Conservation (phyloP, 148 eudicot species). For the Camellia lanceoleosa region DNA sequence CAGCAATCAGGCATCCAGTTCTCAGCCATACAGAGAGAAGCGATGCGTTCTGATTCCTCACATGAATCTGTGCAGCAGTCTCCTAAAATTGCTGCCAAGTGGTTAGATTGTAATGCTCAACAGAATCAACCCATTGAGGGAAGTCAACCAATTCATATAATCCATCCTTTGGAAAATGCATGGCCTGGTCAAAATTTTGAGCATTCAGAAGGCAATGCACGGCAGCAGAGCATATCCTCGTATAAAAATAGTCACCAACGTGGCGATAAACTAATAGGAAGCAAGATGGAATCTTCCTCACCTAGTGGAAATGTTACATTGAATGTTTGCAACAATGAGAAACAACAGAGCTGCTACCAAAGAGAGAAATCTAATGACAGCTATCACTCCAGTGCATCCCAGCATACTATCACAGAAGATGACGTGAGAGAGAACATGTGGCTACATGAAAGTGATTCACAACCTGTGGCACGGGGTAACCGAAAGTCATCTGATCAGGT, state of each 20-base stretch:
- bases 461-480: slow-evolving; percentile 7
- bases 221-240: slow-evolving; percentile 12
- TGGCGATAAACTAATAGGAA: background rate
- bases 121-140: slow-evolving; percentile 23
- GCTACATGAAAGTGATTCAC: slow-evolving; percentile 21
- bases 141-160: slow-evolving; percentile 21
- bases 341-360: slow-evolving; percentile 12
- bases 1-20: slow-evolving; percentile 29
- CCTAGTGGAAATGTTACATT: slow-evolving; percentile 1
- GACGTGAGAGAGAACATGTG: slow-evolving; percentile 25
- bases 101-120: slow-evolving; percentile 24
- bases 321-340: background rate
- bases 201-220: slow-evolving; percentile 15
- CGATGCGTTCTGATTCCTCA: slow-evolving; percentile 23
- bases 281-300: background rate
- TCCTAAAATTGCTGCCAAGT: slow-evolving; percentile 16
- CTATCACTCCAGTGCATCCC: slow-evolving; percentile 21
- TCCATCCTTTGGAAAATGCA: slow-evolving; percentile 23
- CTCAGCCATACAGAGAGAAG: slow-evolving; percentile 23
- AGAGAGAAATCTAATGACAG: slow-evolving; percentile 19
- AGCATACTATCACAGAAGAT: slow-evolving; percentile 12
- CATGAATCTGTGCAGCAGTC: slow-evolving; percentile 32
- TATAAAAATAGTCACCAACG: background rate
- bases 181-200: slow-evolving; percentile 26
- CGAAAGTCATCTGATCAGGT: slow-evolving; percentile 31